Evolutionary conservation across 176 grass and related monocot species (phyloP), one percentile per base, ranked within the genome.

Genomic region (Oryza australiensis): DNA sequence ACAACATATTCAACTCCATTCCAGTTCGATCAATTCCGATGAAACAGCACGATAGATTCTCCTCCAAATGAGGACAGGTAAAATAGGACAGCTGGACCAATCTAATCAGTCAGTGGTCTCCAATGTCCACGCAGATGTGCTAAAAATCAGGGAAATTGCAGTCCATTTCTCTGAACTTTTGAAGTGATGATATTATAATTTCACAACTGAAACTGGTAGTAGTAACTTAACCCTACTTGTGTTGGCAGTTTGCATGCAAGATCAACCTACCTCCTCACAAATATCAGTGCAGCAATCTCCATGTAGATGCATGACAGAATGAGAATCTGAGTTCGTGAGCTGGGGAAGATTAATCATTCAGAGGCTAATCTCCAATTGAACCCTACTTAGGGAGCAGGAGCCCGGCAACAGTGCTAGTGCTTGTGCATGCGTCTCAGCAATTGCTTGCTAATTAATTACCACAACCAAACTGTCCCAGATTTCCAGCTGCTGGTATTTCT

Each of bases 241-340:
- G 53, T 1, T 73, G 15, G 27, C 24, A 73, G 37, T 43, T 73
- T 37, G 35, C 35, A 37, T 41, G 45, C 11, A 81, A 55, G 45
- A 51, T 59, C 4, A 4, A 37, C 35, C 35, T 37, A 12, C 9
- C 28, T 33, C 37, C 20, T 59, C 20, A 9, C 20, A 70, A 46
- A 26, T 64, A 38, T 70, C 23, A 33, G 68, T 14, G 22, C 27
- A 43, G 35, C 48, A 14, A 62, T 78, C 37, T 38, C 53, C 12
- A 22, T 72, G 55, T 35, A 85, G 74, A 78, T 72, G 70, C 70
- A 37, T 85, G 51, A 80, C 70, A 80, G 87, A 68, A 70, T 41
- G 82, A 70, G 40, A 42, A 77, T 83, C 55, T 72, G 66, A 62
- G 49, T 9, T 65, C 63, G 66, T 83, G 80, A 82, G 30, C 66